phyloP scores from a whole-genome alignment of 495 filamentous ascomycete genomes.

The Bacidia rubella region DNA sequence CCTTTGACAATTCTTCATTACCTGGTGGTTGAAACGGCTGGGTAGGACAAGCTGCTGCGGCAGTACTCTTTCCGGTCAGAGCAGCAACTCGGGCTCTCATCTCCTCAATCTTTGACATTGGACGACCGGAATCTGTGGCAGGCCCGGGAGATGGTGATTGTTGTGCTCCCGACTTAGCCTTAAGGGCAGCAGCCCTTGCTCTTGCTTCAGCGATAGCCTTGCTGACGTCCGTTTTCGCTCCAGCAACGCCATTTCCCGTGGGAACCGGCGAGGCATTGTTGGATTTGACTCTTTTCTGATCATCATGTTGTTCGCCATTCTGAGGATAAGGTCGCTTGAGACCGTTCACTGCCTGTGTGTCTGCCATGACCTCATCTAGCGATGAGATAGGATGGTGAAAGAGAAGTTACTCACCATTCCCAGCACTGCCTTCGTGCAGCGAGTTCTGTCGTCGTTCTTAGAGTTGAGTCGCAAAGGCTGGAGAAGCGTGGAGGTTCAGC shows the following conservation, averaged over 20 bases:
- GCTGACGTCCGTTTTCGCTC: slow-evolving; percentile 40
- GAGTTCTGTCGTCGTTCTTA: not conserved
- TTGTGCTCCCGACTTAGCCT: slow-evolving; percentile 21
- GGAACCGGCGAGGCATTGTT: slow-evolving; percentile 45
- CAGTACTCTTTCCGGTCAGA: slow-evolving; percentile 47
- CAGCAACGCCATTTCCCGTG: slow-evolving; percentile 23
- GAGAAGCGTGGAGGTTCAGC: too few relatives aligned
- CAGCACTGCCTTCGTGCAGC: not conserved
- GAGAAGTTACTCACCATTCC: not conserved
- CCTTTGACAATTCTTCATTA: slow-evolving; percentile 37
- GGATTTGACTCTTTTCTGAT: slow-evolving; percentile 44
- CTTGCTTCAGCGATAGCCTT: slow-evolving; percentile 50
- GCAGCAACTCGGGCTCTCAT: slow-evolving; percentile 76
- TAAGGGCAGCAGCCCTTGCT: slow-evolving; percentile 45
- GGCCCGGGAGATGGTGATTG: slow-evolving; percentile 18
- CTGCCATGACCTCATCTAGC: slow-evolving; percentile 35
- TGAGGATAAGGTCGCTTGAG: slow-evolving; percentile 48
- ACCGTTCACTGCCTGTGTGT: slow-evolving; percentile 30
- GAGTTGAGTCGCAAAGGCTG: not conserved
- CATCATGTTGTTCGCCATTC: slow-evolving; percentile 29
- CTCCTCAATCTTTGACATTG: slow-evolving; percentile 41
- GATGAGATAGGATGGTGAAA: slow-evolving; percentile 2
- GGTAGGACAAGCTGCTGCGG: slow-evolving; percentile 21
- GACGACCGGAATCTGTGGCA: slow-evolving; percentile 27
- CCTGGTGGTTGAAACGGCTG: slow-evolving; percentile 28